phyloP scores from a whole-genome alignment of 345 rosid species.

The Abelmoschus esculentus region DNA sequence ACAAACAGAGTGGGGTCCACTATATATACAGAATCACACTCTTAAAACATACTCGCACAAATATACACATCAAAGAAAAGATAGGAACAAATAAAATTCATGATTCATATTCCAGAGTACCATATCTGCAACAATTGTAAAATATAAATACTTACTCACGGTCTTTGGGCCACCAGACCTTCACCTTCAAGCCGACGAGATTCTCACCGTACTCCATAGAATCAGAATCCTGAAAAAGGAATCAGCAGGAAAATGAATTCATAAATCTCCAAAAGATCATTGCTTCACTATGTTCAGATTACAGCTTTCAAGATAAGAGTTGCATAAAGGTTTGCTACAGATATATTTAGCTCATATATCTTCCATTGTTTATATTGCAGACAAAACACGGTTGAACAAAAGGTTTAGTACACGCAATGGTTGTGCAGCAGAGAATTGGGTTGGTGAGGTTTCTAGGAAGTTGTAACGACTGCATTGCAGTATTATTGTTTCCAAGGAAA shows the following conservation, averaged over 20 bases:
- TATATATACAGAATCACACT: not conserved
- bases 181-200: constrained; percentile 66
- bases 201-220: constrained; percentile 31
- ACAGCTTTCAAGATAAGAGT: not conserved
- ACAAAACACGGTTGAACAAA: not conserved
- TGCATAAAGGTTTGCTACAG: too few species aligned
- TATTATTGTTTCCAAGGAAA: not conserved
- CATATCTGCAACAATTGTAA: not conserved
- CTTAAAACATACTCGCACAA: not conserved
- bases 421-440: not conserved
- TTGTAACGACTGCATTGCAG: not conserved
- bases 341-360: too few species aligned
- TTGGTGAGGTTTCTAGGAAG: not conserved
- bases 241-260: constrained; percentile 18
- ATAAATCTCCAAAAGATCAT: not conserved
- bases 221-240: constrained; percentile 46
- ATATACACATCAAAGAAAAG: not conserved
- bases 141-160: constrained; percentile 32
- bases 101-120: not conserved
- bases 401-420: not conserved
- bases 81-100: not conserved
- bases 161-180: constrained; percentile 95
- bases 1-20: not conserved
- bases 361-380: too few species aligned
- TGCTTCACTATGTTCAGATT: not conserved